Evolutionary conservation across 192 early-diverging fungal species (phyloP).

Genomic region (Backusella mclennaniae): DNA sequence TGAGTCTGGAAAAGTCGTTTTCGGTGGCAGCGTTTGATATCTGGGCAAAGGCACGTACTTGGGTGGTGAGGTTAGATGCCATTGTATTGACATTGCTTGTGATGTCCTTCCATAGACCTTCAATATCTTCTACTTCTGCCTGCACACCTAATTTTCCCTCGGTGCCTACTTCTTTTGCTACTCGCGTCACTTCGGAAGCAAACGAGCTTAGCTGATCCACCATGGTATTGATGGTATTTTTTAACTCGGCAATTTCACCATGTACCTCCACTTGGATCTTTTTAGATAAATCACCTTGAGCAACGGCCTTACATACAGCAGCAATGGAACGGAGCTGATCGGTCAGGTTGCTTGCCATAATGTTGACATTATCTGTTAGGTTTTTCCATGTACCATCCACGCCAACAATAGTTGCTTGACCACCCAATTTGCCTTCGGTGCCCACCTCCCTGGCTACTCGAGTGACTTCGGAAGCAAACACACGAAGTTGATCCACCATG

Average conservation of each 20-base stretch:
- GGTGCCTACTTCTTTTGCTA: slow-evolving; percentile 62
- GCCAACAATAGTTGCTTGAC: slow-evolving; percentile 51
- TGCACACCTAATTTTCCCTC: slow-evolving; percentile 56
- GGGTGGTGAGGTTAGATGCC: slow-evolving; percentile 71
- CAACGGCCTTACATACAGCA: slow-evolving; percentile 67
- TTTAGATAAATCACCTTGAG: slow-evolving; percentile 61
- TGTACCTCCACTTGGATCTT: slow-evolving; percentile 55
- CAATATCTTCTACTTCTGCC: slow-evolving; percentile 17
- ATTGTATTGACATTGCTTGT: slow-evolving; percentile 72
- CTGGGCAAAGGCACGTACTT: slow-evolving; percentile 80
- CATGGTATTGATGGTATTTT: slow-evolving; percentile 65
- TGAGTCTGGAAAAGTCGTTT: slow-evolving; percentile 69
- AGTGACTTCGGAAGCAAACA: slow-evolving; percentile 69
- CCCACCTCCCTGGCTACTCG: slow-evolving; percentile 69
- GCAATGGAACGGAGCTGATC: slow-evolving; percentile 69
- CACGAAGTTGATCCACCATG: slow-evolving; percentile 67
- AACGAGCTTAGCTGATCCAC: slow-evolving; percentile 65
- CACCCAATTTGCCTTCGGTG: slow-evolving; percentile 67
- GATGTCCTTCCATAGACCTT: no score
- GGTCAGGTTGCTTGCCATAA: slow-evolving; percentile 67
- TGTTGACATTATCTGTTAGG: slow-evolving; percentile 73
- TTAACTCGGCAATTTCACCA: slow-evolving; percentile 64
- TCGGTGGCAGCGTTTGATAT: slow-evolving; percentile 73
- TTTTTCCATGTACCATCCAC: slow-evolving; percentile 74
- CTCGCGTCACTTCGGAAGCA: slow-evolving; percentile 63